phyloP scores from a whole-genome alignment of 129 eudicot species.

The Artemisia argyi region DNA sequence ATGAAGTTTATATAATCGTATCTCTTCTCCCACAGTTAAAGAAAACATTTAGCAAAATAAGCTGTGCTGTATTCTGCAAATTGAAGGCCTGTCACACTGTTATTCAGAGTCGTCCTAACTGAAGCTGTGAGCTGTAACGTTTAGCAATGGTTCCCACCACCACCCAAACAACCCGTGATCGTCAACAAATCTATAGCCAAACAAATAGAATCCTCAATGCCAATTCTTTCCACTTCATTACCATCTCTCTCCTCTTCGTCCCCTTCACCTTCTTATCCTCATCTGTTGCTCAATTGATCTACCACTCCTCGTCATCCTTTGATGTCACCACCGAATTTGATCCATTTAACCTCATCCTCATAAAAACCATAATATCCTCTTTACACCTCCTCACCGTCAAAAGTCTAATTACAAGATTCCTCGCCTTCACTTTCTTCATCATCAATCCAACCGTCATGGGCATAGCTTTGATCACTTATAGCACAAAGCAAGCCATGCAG shows the following conservation, averaged over 20 bases:
- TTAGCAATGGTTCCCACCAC: slow-evolving; percentile 14
- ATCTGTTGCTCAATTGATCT: too few species aligned
- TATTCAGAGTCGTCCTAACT: not conserved
- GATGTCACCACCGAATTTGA: slow-evolving; percentile 32
- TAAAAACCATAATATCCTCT: not conserved
- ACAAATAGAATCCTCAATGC: too few species aligned
- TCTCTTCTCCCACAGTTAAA: too few species aligned
- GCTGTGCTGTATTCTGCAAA: too few species aligned
- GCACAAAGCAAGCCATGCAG: slow-evolving; percentile 14
- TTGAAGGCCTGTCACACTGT: not conserved
- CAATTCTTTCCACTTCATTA: too few species aligned
- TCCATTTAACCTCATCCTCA: not conserved
- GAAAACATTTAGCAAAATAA: too few species aligned
- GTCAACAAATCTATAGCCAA: too few species aligned
- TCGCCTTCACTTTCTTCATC: slow-evolving; percentile 1
- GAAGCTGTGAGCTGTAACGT: not conserved
- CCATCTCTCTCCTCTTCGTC: too few species aligned
- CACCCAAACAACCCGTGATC: slow-evolving; percentile 18
- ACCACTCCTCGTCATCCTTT: too few species aligned
- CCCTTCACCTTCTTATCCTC: too few species aligned
- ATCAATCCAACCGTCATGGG: slow-evolving; percentile 10
- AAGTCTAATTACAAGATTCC: not conserved
- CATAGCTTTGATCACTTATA: slow-evolving; percentile 20
- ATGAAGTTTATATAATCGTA: not conserved
- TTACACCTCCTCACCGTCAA: not conserved